Evolutionary conservation across 306 rosid species (phyloP).

Genomic region (Prunus armeniaca): DNA sequence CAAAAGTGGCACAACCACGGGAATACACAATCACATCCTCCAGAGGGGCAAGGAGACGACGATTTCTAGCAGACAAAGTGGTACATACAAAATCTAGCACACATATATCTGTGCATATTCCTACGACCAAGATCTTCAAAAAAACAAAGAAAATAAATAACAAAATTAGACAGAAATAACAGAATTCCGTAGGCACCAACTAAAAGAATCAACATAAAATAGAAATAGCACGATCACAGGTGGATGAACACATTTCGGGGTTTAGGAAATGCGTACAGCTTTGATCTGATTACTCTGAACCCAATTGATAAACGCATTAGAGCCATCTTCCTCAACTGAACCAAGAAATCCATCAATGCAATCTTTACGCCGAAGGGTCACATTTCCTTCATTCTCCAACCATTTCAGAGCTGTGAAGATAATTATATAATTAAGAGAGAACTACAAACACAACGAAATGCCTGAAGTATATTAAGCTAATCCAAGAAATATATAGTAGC

Average conservation of each 20-base stretch:
- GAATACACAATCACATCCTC: constrained; percentile 83
- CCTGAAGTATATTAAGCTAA: not conserved
- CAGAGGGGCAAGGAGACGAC: constrained; percentile 58
- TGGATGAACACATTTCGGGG: not conserved
- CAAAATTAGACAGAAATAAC: constrained; percentile 11
- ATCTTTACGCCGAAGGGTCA: constrained; percentile 71
- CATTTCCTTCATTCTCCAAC: constrained; percentile 81
- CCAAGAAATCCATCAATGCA: constrained; percentile 79
- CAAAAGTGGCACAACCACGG: constrained; percentile 77
- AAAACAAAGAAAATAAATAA: constrained; percentile 12
- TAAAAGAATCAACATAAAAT: not conserved
- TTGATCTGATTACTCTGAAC: constrained; percentile 71
- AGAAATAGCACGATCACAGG: constrained; percentile 16
- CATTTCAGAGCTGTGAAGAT: constrained; percentile 52
- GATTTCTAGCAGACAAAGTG: constrained; percentile 69
- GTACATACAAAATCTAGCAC: constrained; percentile 83
- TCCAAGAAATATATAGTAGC: not conserved
- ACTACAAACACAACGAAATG: not conserved
- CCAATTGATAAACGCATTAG: constrained; percentile 83
- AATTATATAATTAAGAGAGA: not conserved
- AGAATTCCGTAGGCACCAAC: not conserved
- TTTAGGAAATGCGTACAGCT: constrained; percentile 43
- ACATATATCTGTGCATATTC: constrained; percentile 88
- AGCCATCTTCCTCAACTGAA: constrained; percentile 60
- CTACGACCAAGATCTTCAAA: constrained; percentile 69